A percentile compares a stretch with the other conserved stretches of the same genome.
phyloP scores from a whole-genome alignment of 2,329 filamentous ascomycete species.

The Arthroderma sp. region DNA sequence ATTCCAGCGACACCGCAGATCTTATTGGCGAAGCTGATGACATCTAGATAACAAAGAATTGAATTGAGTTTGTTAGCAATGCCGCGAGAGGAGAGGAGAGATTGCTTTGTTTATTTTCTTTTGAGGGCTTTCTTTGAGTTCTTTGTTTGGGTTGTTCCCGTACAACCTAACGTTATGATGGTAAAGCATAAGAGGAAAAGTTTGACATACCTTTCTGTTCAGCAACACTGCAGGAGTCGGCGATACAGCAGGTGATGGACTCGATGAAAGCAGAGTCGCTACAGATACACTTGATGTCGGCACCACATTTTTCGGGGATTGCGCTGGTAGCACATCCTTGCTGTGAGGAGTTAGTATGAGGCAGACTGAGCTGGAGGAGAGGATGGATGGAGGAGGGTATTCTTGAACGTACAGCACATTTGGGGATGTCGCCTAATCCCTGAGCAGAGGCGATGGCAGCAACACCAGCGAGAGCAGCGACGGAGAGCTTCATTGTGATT shows the following conservation, averaged over 20 bases:
- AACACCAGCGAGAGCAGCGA: conserved; percentile 42
- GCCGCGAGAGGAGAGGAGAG: not conserved
- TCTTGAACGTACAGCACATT: conserved; percentile 40
- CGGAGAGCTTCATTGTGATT: conserved; percentile 37
- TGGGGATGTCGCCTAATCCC: conserved; percentile 32
- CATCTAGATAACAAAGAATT: conserved; percentile 14
- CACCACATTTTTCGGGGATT: conserved; percentile 25
- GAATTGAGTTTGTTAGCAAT: not conserved
- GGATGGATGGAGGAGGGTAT: not conserved
- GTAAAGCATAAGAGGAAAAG: conserved; percentile 1
- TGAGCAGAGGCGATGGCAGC: conserved; percentile 37
- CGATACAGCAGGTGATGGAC: conserved; percentile 39
- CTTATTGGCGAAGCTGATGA: conserved; percentile 22
- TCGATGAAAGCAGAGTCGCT: conserved; percentile 31
- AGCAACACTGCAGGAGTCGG: conserved; percentile 25
- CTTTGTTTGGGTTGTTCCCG: too few species aligned
- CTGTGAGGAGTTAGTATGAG: conserved; percentile 12
- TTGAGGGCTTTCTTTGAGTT: not conserved
- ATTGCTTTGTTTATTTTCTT: not conserved
- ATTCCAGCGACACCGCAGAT: conserved; percentile 28
- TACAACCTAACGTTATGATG: too few species aligned
- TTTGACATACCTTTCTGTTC: conserved; percentile 29
- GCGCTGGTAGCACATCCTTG: conserved; percentile 30
- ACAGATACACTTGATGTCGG: conserved; percentile 40
- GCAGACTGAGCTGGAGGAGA: not conserved